These are phyloP conservation scores for Lepidium didymum DNA, from an alignment of 345 rosid genomes.

Conservation along the genomic window DNA sequence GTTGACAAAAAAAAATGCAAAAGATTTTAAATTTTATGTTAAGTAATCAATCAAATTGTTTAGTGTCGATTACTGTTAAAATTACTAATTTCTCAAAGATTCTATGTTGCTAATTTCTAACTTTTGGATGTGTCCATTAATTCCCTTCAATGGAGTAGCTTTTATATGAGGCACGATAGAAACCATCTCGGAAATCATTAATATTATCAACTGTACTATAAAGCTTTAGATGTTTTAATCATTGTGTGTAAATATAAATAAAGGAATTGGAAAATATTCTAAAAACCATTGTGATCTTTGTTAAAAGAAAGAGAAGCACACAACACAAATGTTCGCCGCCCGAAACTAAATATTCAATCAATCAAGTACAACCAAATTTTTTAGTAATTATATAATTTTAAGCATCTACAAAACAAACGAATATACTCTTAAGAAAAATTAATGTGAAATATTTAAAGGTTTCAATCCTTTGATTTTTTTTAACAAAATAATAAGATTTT, in stretches of 20 bases:
- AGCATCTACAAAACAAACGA: not conserved
- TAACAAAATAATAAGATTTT: not conserved
- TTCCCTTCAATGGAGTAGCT: not conserved
- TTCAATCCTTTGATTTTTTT: too few species aligned
- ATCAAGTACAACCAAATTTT: not conserved
- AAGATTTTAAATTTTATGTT: too few species aligned
- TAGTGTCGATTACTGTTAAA: not conserved
- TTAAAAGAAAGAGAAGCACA: constrained; percentile 12
- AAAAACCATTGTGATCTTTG: constrained; percentile 8
- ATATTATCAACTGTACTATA: not conserved
- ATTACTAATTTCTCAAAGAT: not conserved
- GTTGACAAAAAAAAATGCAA: too few species aligned
- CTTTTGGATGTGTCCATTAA: not conserved
- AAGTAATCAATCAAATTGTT: not conserved
- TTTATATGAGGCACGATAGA: not conserved
- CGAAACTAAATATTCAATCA: not conserved
- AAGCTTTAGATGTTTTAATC: not conserved
- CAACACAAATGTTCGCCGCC: constrained; percentile 3
- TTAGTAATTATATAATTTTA: not conserved
- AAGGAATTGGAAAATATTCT: not conserved
- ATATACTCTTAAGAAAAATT: not conserved
- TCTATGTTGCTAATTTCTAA: not conserved
- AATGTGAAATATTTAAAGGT: not conserved
- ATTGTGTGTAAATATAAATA: not conserved
- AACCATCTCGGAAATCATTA: not conserved